These are phyloP conservation scores for Boletus vinaceobasis DNA, from an alignment of 768 basidiomycete genomes.

Conservation along the genomic window DNA sequence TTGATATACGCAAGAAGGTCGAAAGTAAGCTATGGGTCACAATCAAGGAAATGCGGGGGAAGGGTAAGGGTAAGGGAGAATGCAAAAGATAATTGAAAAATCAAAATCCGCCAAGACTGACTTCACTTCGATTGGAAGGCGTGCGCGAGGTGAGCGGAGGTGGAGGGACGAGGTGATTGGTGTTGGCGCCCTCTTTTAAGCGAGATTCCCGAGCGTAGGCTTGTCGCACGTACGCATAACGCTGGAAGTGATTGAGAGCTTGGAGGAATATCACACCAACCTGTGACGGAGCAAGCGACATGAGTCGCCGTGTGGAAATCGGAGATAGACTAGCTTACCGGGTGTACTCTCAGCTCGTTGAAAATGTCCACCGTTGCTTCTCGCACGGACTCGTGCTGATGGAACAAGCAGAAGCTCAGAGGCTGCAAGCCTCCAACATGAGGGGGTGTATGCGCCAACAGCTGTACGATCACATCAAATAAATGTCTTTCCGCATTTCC, in stretches of 20 bases:
- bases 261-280: slow-evolving; percentile 77
- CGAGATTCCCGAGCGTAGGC: slow-evolving; percentile 62
- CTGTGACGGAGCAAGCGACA: slow-evolving; percentile 36
- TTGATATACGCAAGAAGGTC: slow-evolving; percentile 29
- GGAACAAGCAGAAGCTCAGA: slow-evolving; percentile 87
- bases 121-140: slow-evolving; percentile 46
- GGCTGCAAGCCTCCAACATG: slow-evolving; percentile 82
- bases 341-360: slow-evolving; percentile 69
- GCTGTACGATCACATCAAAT: slow-evolving; percentile 39
- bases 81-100: neutral
- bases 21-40: slow-evolving; percentile 26
- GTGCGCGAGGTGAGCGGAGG: slow-evolving; percentile 19
- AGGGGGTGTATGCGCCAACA: slow-evolving; percentile 73
- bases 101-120: slow-evolving; percentile 38
- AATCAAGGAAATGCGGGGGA: neutral
- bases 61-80: too few relatives aligned
- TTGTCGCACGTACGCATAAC: slow-evolving; percentile 82
- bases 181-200: slow-evolving; percentile 26
- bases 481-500: neutral
- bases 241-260: slow-evolving; percentile 83
- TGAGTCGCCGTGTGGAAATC: slow-evolving; percentile 7
- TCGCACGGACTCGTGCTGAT: slow-evolving; percentile 73
- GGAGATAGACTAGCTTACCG: slow-evolving; percentile 47
- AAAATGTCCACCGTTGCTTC: slow-evolving; percentile 83
- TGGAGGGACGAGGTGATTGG: slow-evolving; percentile 35